Percentiles rank a stretch among this genome's conserved stretches.
Conservation (phyloP, 768 basidiomycete species). For the Kwoniella mangroviensis region DNA sequence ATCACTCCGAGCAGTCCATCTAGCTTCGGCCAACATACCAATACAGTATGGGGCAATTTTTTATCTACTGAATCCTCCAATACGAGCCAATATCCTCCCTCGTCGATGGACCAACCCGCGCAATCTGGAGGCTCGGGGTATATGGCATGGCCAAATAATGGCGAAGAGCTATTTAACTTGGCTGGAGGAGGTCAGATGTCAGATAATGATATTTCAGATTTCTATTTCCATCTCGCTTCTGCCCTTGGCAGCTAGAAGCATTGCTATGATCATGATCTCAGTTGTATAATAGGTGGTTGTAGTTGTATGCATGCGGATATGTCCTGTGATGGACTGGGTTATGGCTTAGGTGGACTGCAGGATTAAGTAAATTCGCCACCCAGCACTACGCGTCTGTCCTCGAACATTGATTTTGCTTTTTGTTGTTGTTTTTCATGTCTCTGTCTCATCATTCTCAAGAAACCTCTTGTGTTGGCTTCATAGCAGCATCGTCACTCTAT, state of each 20-base stretch:
- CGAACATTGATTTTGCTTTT: not conserved
- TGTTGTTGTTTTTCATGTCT: not conserved
- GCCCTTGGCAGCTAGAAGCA: constrained; percentile 11
- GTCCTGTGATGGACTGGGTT: not conserved
- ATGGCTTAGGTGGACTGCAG: not conserved
- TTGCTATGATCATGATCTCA: not conserved
- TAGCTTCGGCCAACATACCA: not conserved
- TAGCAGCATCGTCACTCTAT: too few relatives aligned
- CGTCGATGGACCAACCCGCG: not conserved
- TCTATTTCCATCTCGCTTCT: constrained; percentile 20
- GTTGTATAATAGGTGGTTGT: not conserved
- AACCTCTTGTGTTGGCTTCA: too few relatives aligned
- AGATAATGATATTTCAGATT: constrained; percentile 17
- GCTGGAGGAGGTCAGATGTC: constrained; percentile 11
- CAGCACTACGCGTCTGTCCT: too few relatives aligned
- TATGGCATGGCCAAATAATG: constrained; percentile 1
- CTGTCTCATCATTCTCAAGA: too few relatives aligned
- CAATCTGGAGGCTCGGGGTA: not conserved
- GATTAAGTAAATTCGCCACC: too few relatives aligned
- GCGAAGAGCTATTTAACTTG: not conserved
- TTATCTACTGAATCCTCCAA: constrained; percentile 8
- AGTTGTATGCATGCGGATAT: too few relatives aligned
- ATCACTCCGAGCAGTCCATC: not conserved
- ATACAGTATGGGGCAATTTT: constrained; percentile 11
- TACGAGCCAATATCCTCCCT: not conserved